Conservation (phyloP, 768 basidiomycete genomes). For the Agrocybe chaxingu region DNA sequence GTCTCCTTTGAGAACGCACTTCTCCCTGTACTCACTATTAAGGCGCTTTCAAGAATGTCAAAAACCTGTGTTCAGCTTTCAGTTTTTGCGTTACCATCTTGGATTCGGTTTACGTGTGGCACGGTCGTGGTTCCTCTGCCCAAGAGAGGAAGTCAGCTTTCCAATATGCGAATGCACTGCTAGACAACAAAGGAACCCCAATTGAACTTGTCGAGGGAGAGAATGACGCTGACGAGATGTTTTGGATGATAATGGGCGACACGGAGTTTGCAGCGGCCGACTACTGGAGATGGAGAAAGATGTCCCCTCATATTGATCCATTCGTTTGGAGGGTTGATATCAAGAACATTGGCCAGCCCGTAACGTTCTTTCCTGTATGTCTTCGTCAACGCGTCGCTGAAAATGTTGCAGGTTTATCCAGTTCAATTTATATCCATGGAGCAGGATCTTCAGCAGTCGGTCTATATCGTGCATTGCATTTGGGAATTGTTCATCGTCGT, state of each 20-base stretch:
- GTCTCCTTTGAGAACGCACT: background rate
- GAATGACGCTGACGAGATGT: constrained; percentile 69
- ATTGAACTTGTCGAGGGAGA: constrained; percentile 65
- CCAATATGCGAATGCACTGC: constrained; percentile 53
- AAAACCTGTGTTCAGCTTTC: constrained; percentile 80
- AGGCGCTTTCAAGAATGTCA: constrained; percentile 40
- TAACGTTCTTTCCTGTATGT: constrained; percentile 25
- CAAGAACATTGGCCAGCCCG: constrained; percentile 29
- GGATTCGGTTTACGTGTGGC: constrained; percentile 75
- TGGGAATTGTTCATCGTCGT: constrained; percentile 82
- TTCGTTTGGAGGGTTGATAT: constrained; percentile 60
- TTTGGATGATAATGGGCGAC: constrained; percentile 85
- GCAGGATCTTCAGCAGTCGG: constrained; percentile 34
- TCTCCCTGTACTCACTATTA: background rate
- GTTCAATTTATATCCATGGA: constrained; percentile 43
- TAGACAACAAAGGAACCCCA: constrained; percentile 32
- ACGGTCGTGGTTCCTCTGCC: constrained; percentile 65
- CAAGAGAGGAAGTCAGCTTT: constrained; percentile 61
- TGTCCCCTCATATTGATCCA: constrained; percentile 38
- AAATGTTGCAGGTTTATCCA: constrained; percentile 39
- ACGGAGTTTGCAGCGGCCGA: constrained; percentile 73
- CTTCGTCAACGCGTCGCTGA: background rate
- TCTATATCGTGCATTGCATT: constrained; percentile 70
- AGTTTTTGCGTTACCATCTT: constrained; percentile 76
- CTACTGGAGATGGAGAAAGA: constrained; percentile 75